Evolutionary conservation across 1,139 yeast genomes (phyloP), one percentile per base, ranked within the genome.

Genomic region (Ashbya aceris): DNA sequence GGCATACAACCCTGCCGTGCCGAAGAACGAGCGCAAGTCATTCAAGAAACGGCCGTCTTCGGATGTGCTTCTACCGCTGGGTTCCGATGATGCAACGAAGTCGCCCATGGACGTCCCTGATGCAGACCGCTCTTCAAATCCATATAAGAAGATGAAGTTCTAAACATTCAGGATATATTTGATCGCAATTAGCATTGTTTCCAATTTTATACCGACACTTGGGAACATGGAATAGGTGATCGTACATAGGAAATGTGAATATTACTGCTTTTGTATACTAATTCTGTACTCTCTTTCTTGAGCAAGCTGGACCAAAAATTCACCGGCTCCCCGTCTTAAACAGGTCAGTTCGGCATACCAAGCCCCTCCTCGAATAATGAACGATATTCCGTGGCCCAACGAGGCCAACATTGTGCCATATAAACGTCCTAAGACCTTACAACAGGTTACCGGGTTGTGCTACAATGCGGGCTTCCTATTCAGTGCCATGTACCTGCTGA

Each of bases 391-490:
- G 14, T 56, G 60, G 58, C 61, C 61, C 2, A 33, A 45, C 5
- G 47, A 45, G 11, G 27, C 47, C 10, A 42, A 43, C n/a, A 54
- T 57, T 7, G 29, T 38, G 8, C 37, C 34, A 9, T 32, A 13
- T 8, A 30, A 39, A 17, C 27, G 32, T 7, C 45, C 40, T 27
- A 41, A 44, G 14, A 47, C 55, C 2, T 17, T 48, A 2, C 33
- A 30, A 7, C 40, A 32, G 17, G 45, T 56, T 8, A 47, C 45
- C 26, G 40, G 33, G 3, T 36, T 58, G 10, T 54, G 61, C 14
- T 51, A 64, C 45, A 56, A 51, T 38, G 52, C 66, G 2, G 67
- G 65, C 1, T 41, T 57, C 2, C 45, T 50, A 1, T 43, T 56
- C 8, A 55, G 66, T 2, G 30, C 60, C 1, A 37, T 49, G 1